A percentile compares a stretch with the other conserved stretches of the same genome.
phyloP scores from a whole-genome alignment of 2,329 filamentous ascomycete species.

The Curvularia spicifera region DNA sequence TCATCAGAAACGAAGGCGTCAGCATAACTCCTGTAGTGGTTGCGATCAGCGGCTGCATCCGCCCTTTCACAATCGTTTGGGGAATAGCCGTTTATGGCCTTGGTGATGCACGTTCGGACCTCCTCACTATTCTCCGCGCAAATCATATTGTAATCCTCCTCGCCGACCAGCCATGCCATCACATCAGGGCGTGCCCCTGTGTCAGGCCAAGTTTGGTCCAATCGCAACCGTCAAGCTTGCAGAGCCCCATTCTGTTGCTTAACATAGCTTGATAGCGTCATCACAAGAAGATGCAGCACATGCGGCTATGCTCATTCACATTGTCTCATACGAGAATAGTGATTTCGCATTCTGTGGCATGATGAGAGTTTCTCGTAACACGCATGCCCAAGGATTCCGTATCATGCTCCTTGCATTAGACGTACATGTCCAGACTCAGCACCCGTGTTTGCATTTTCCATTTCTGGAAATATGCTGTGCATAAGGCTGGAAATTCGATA shows the following conservation, averaged over 20 bases:
- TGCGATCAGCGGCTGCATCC: conserved; percentile 20
- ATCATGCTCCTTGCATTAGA: conserved; percentile 12
- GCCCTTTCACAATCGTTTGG: conserved; percentile 9
- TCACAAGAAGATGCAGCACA: conserved; percentile 4
- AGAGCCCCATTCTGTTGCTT: not conserved
- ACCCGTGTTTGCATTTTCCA: conserved; percentile 2
- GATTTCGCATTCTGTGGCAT: conserved; percentile 1
- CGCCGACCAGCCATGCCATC: conserved; percentile 23
- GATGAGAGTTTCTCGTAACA: not conserved
- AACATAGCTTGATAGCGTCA: not conserved
- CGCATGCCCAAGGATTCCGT: not conserved
- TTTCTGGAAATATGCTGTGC: conserved; percentile 5
- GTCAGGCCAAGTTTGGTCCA: conserved; percentile 4
- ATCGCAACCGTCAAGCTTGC: conserved; percentile 7
- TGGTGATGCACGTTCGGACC: conserved; percentile 27
- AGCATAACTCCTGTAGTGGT: conserved; percentile 9
- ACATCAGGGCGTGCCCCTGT: conserved; percentile 11
- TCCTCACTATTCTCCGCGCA: conserved; percentile 33
- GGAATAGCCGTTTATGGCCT: conserved; percentile 14
- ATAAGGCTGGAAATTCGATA: conserved; percentile 14
- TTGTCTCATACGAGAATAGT: not conserved
- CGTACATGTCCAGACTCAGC: conserved; percentile 1
- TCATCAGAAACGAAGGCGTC: conserved; percentile 23
- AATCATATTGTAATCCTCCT: conserved; percentile 16
- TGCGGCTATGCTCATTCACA: not conserved